Evolutionary conservation across 2,329 filamentous ascomycete genomes (phyloP).

Genomic region (Penicillium decumbens): DNA sequence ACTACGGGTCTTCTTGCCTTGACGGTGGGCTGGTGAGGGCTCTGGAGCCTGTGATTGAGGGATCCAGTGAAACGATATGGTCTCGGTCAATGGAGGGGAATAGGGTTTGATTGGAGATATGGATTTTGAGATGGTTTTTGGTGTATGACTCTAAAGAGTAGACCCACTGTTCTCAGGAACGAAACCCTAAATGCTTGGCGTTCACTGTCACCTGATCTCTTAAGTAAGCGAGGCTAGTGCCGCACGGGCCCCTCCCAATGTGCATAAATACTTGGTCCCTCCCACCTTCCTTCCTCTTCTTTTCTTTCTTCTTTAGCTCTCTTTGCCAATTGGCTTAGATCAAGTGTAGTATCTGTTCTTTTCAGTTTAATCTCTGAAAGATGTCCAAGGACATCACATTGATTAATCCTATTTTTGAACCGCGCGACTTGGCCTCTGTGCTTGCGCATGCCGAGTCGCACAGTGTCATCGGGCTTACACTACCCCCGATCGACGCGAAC

Average conservation of each 20-base stretch:
- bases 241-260: slow-evolving; percentile 13
- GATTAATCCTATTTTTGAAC: slow-evolving; percentile 80
- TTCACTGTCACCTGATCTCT: too few species aligned
- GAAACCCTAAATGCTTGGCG: too few species aligned
- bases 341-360: slow-evolving; percentile 98
- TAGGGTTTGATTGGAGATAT: too few species aligned
- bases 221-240: slow-evolving; percentile 17
- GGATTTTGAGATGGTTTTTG: too few species aligned
- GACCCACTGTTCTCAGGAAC: too few species aligned
- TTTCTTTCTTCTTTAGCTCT: slow-evolving; percentile 47
- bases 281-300: slow-evolving; percentile 34
- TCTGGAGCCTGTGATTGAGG: too few species aligned
- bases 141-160: too few species aligned
- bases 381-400: slow-evolving; percentile 64
- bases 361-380: slow-evolving; percentile 96
- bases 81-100: too few species aligned
- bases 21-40: neutral
- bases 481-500: slow-evolving; percentile 67
- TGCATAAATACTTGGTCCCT: slow-evolving; percentile 30
- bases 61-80: too few species aligned
- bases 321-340: slow-evolving; percentile 68
- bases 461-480: slow-evolving; percentile 74
- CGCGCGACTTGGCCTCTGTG: slow-evolving; percentile 57
- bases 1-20: neutral
- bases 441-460: slow-evolving; percentile 64